These are phyloP conservation scores for Clonostachys rhizophaga DNA, from an alignment of 2,329 filamentous ascomycete genomes.

Conservation along the genomic window DNA sequence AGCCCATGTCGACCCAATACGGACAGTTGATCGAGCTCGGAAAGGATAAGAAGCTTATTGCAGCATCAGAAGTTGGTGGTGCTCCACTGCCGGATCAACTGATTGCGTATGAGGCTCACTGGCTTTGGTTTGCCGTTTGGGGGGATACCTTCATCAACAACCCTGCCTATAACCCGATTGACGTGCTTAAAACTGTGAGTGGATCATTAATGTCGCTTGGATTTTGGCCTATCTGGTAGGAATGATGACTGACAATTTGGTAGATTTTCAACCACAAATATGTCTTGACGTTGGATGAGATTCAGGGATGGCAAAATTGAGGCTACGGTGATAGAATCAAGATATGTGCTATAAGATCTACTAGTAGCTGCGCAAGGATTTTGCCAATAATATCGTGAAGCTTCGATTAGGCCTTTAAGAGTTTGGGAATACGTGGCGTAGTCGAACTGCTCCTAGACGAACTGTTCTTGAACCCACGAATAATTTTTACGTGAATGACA, in stretches of 20 bases:
- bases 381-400: no score
- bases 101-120: constrained; percentile 37
- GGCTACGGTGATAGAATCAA: no score
- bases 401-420: no score
- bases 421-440: no score
- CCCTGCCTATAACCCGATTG: constrained; percentile 30
- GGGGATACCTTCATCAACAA: constrained; percentile 34
- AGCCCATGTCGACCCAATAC: constrained; percentile 36
- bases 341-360: no score
- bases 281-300: constrained; percentile 24
- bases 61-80: constrained; percentile 38
- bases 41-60: constrained; percentile 39
- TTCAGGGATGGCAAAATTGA: constrained; percentile 18
- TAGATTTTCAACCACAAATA: constrained; percentile 23
- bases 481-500: no score
- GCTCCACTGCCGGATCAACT: constrained; percentile 34
- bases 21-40: constrained; percentile 35
- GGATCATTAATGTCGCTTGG: no score
- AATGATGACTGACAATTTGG: background rate
- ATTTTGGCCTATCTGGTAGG: no score
- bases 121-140: constrained; percentile 43
- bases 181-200: constrained; percentile 27
- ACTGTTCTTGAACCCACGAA: no score
- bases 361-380: no score
- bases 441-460: no score